Evolutionary conservation across 2,329 filamentous ascomycete genomes (phyloP).

Genomic region (Calonectria naviculata): DNA sequence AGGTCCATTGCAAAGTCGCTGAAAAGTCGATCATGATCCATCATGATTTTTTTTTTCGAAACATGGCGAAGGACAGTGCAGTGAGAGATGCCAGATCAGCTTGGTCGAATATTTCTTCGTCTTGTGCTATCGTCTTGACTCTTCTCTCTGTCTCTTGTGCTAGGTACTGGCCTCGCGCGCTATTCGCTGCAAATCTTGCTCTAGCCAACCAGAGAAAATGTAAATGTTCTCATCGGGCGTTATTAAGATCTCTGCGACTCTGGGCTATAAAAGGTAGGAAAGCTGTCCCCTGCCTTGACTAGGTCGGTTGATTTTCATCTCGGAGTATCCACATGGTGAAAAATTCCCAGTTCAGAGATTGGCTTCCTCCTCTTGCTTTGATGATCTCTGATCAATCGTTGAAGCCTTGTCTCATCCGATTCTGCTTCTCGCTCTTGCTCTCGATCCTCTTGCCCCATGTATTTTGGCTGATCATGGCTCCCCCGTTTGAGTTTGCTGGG

Average conservation of each 20-base stretch:
- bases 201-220: conserved; percentile 59
- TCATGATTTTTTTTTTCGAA: conserved; percentile 30
- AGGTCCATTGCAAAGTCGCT: conserved; percentile 26
- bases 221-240: conserved; percentile 49
- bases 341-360: conserved; percentile 35
- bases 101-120: conserved; percentile 59
- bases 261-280: conserved; percentile 57
- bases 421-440: conserved; percentile 37
- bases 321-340: conserved; percentile 43
- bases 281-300: conserved; percentile 46
- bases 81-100: conserved; percentile 54
- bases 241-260: conserved; percentile 58
- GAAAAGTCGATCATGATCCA: conserved; percentile 36
- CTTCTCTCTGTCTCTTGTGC: conserved; percentile 56
- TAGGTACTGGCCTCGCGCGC: conserved; percentile 75
- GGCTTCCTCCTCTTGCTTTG: conserved; percentile 41
- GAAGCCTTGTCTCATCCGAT: conserved; percentile 34
- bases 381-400: conserved; percentile 29
- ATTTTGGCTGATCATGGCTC: conserved; percentile 34
- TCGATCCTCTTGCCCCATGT: conserved; percentile 30
- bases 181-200: conserved; percentile 68
- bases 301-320: conserved; percentile 43
- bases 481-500: conserved; percentile 37
- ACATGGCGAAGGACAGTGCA: conserved; percentile 54
- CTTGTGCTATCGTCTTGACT: conserved; percentile 79